Percentiles rank a stretch among this genome's conserved stretches.
Conservation (phyloP, 2,329 filamentous ascomycete species). For the Pseudopithomyces chartarum region DNA sequence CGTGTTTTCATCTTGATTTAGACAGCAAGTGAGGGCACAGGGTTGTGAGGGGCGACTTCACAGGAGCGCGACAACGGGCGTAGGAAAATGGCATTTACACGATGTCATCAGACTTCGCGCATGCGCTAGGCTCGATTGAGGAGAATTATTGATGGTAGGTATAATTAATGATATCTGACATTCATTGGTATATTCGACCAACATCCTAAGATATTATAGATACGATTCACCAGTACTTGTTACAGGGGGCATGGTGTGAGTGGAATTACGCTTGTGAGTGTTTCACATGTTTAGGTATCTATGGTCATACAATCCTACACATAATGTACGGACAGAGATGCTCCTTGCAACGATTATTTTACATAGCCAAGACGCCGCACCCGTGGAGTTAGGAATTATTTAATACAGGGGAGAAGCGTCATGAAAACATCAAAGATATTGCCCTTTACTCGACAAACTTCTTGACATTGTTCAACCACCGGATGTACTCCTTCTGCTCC, state of each 20-base stretch:
- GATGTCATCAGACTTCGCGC: constrained; percentile 36
- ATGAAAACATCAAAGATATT: neutral
- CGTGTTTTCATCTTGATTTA: constrained; percentile 28
- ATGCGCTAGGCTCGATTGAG: constrained; percentile 17
- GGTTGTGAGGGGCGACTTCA: neutral
- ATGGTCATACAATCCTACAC: constrained; percentile 12
- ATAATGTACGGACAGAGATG: constrained; percentile 8
- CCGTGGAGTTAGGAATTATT: constrained; percentile 17
- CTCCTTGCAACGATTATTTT: constrained; percentile 23
- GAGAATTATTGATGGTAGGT: neutral
- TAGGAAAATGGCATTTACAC: constrained; percentile 17
- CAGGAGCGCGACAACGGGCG: neutral
- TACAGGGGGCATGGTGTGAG: constrained; percentile 13
- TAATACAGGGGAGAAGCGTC: constrained; percentile 25
- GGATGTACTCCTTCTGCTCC: constrained; percentile 96
- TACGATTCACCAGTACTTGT: neutral
- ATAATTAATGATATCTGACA: neutral
- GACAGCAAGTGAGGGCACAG: neutral
- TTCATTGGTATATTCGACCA: neutral
- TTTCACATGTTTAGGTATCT: constrained; percentile 15
- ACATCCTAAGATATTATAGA: neutral
- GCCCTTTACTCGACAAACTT: constrained; percentile 69
- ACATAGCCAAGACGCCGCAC: constrained; percentile 28
- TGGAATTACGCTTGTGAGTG: constrained; percentile 27
- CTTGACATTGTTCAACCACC: constrained; percentile 88